Conservation (phyloP, 148 eudicot genomes). For the Simmondsia chinensis region DNA sequence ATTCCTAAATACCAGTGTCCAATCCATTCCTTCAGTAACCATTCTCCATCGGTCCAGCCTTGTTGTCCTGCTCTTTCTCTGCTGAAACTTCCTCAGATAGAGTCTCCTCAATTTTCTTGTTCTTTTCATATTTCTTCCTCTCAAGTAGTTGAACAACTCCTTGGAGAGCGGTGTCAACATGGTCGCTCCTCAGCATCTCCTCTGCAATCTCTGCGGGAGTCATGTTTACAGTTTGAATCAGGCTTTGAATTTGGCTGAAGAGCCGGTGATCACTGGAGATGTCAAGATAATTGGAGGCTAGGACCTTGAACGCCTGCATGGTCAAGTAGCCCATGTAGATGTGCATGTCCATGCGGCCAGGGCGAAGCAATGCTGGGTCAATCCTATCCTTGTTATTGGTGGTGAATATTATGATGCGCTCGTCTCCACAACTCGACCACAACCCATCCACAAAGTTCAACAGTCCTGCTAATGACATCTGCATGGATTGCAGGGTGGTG, state of each 20-base stretch:
- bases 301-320: slow-evolving; percentile 9
- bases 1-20: too few species aligned
- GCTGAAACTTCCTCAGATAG: too few species aligned
- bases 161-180: slow-evolving; percentile 6
- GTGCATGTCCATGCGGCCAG: slow-evolving; percentile 43
- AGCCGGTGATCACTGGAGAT: slow-evolving; percentile 4
- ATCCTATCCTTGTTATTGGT: slow-evolving; percentile 14
- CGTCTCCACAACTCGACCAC: slow-evolving; percentile 27
- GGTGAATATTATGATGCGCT: slow-evolving; percentile 17
- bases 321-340: slow-evolving; percentile 32
- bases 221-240: slow-evolving; percentile 12
- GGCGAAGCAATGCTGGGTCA: slow-evolving; percentile 32
- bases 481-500: too few species aligned
- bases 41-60: too few species aligned
- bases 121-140: too few species aligned
- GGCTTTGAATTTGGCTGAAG: slow-evolving; percentile 8
- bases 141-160: too few species aligned
- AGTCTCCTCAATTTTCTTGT: too few species aligned
- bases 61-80: too few species aligned
- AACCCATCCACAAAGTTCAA: slow-evolving; percentile 15
- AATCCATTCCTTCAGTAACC: too few species aligned
- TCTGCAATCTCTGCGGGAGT: slow-evolving; percentile 27
- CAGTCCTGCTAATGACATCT: slow-evolving; percentile 10
- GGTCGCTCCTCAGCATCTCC: slow-evolving; percentile 16
- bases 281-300: slow-evolving; percentile 22